Evolutionary conservation across 306 rosid species (phyloP), one percentile per base, ranked within the genome.

Genomic region (Sicyos edulis): DNA sequence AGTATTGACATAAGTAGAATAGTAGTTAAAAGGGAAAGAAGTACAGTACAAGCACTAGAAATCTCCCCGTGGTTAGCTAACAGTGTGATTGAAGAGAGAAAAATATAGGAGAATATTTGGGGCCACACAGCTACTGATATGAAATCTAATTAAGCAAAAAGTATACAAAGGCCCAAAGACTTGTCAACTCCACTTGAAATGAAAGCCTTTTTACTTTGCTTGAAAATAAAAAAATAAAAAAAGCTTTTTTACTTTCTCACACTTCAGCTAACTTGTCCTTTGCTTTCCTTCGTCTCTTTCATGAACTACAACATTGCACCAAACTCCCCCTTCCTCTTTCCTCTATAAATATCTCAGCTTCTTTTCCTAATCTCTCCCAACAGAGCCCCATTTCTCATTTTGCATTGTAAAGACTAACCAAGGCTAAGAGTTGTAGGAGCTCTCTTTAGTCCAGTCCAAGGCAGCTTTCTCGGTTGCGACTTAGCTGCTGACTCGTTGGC

Each of bases 401-500:
- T 1, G 32, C 4, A n/a, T 29, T 29, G 32, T 29, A 29, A 29
- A 29, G 32, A 1, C 4, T 29, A 29, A 29, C n/a, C n/a, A n/a
- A n/a, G n/a, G n/a, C 32, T 29, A 29, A 29, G 4, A 29, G 32
- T 29, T 29, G 77, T 82, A 80, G 92, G 96, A 91, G 97, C 92
- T 88, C 84, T 81, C 95, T 82, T 89, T 89, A 81, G 97, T 92
- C 96, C 97, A 92, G 92, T 84, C 79, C 92, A 77, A 79, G 95
- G 37, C 88, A 42, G 70, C 70, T 8, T 26, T 14, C 21, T 32
- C 42, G 61, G 70, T 79, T 85, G 86, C 42, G 49, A 82, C 74
- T 61, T 84, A 77, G 96, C 98, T 92, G 96, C 98, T 92, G 98
- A 86, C 87, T 92, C 96, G 91, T 89, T 88, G 96, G 81, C 78